Evolutionary conservation across 2,329 filamentous ascomycete species (phyloP), one percentile per base, ranked within the genome.

Genomic region (Arthrocladium fulminans): DNA sequence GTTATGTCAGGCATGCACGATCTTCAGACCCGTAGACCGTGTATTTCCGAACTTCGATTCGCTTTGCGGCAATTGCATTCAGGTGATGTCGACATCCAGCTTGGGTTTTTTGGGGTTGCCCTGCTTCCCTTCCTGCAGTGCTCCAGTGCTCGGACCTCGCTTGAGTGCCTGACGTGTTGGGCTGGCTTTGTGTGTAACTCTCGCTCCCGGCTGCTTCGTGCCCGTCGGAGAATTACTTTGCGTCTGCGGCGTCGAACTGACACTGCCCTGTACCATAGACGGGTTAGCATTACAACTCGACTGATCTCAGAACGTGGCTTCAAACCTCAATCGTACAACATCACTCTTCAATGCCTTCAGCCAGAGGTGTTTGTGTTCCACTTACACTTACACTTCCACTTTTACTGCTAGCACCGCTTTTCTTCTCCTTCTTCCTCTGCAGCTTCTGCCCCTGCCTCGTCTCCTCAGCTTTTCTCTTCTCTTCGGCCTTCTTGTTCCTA

Each of bases 401-500:
- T 42, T 19, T 17, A 19, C 23, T 23, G 5, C 29, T 27, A 35
- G 24, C n/a, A 20, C 25, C 27, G 17, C 3, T 15, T 13, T 30
- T 32, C 7, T 25, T 38, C 7, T 20, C 35, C 32, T 32, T 30
- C 34, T 55, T 53, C 47, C 60, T 55, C 51, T 59, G 55, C 8
- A 48, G 51, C 40, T 52, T 54, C 32, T 61, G 61, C 29, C 17
- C 24, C 24, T 45, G 49, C 29, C 50, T 46, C 24, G 37, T 27
- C 50, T 58, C 54, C 22, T 55, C 48, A 32, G 54, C 58, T 47
- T 57, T 54, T 6, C 49, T 51, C 47, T 61, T 59, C 27, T 49
- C 49, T 32, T 48, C 46, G 19, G 44, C 49, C 34, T 58, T 52
- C 19, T 61, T 35, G 12, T 45, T 42, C 17, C 45, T 50, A 23